phyloP scores from a whole-genome alignment of 106 monocot genomes.

The Phalaenopsis equestris region DNA sequence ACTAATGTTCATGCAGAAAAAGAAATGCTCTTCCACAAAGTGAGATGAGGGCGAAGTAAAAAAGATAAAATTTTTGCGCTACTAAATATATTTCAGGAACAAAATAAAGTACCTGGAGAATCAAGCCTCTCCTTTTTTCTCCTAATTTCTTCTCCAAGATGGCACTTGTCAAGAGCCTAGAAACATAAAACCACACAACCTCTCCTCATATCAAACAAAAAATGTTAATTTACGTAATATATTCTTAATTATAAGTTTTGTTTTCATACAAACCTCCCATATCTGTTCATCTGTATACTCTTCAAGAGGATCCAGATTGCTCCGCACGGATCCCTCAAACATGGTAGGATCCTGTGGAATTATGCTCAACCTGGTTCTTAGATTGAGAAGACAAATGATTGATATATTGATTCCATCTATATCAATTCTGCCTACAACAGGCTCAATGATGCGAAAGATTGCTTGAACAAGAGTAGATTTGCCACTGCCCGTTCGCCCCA shows the following conservation, averaged over 20 bases:
- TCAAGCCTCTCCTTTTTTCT: neutral
- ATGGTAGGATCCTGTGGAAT: slow-evolving; percentile 27
- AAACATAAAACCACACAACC: neutral
- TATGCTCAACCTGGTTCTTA: slow-evolving; percentile 15
- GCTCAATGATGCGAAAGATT: slow-evolving; percentile 21
- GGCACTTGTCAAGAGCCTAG: slow-evolving; percentile 1
- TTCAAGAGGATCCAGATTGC: slow-evolving; percentile 25
- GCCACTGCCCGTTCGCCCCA: slow-evolving; percentile 38
- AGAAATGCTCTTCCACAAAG: too few species aligned
- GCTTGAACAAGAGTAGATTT: slow-evolving; percentile 19
- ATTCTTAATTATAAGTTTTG: too few species aligned
- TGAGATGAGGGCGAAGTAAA: neutral
- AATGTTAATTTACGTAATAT: too few species aligned
- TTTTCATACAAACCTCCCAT: slow-evolving; percentile 53
- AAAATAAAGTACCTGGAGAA: slow-evolving; percentile 2
- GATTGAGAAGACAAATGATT: slow-evolving; percentile 16
- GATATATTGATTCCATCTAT: slow-evolving; percentile 18
- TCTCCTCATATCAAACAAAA: too few species aligned
- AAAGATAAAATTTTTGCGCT: neutral
- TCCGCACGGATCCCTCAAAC: slow-evolving; percentile 24
- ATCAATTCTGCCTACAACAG: slow-evolving; percentile 10
- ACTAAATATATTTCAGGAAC: neutral
- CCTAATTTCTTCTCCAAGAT: slow-evolving; percentile 8
- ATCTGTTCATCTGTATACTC: slow-evolving; percentile 43
- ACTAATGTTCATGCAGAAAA: too few species aligned